These are phyloP conservation scores for Musa balbisiana DNA, from an alignment of 202 grass and related monocot genomes.

Conservation along the genomic window DNA sequence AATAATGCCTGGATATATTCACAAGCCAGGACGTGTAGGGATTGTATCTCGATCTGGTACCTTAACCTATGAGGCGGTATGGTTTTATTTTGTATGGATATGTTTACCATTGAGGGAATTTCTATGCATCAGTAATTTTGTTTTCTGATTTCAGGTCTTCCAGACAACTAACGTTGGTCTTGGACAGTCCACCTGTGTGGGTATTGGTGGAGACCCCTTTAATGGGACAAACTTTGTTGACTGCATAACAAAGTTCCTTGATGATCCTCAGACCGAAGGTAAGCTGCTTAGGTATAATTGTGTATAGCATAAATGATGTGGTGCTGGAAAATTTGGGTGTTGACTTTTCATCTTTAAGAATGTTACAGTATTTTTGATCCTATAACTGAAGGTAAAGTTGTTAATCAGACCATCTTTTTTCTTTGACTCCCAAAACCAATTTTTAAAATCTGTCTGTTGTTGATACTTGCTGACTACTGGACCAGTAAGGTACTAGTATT, in stretches of 20 bases:
- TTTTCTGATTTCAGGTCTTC: constrained; percentile 57
- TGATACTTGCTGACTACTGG: too few species aligned
- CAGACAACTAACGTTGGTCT: constrained; percentile 95
- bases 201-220: constrained; percentile 95
- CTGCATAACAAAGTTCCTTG: constrained; percentile 79
- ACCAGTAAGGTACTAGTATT: too few species aligned
- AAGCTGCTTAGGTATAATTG: constrained; percentile 2
- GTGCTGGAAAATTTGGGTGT: background rate
- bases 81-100: constrained; percentile 3
- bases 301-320: background rate
- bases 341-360: background rate
- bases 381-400: background rate
- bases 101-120: background rate
- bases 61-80: constrained; percentile 99
- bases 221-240: constrained; percentile 99
- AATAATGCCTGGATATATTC: constrained; percentile 99
- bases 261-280: constrained; percentile 99
- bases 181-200: constrained; percentile 95
- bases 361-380: background rate
- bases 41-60: constrained; percentile 99
- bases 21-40: constrained; percentile 78
- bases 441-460: too few species aligned
- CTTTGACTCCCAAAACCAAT: background rate
- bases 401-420: background rate
- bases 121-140: constrained; percentile 1